Base-by-base conservation (phyloP, 192 early-diverging fungal species). In the Coemansia guatemalensis region DNA sequence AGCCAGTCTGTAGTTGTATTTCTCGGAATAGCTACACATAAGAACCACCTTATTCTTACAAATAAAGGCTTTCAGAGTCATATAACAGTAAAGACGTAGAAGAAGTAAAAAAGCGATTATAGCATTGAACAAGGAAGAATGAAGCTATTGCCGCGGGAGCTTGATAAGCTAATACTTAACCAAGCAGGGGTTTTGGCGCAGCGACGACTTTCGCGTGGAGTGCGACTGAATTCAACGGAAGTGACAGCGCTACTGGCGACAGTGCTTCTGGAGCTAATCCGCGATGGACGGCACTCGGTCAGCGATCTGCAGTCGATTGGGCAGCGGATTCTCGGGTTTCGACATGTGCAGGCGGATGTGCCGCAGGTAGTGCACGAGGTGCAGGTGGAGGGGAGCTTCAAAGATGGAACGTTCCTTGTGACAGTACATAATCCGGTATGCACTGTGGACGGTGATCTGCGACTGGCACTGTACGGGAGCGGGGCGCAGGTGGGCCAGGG, bases 401-500 rank as follows among this genome's bases (percentile, higher is more conserved):
- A 83, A 7, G 93, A 96, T 62, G 96, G 96, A 12, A 94, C 93
- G 0, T 96, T 96, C 70, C 83, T 99, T 4, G 92, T 97, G 7
- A 97, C 96, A 0, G 89, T 99, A 7, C 94, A 95, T 58, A 85
- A 93, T 49, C 96, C 96, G 9, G 93, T 99, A 62, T 85, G 88
- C 57, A 86, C 87, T 5, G 75, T 85, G n/a, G 86, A 90, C 62
- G 95, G 93, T 27, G 86, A 99, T 66, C 65, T 94, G 54, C 83
- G 83, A 9, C 75, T 92, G 25, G 96, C 95, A 6, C 81, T 99
- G 20, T 89, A 95, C 69, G 96, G 96, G 1, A 88, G 88, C 12
- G 95, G 94, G 35, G 67, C 93, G 17, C 88, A 93, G 17, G 79
- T 96, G 8, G 93, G 94, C 6, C 78, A 85, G 49, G 78, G 73